phyloP scores from a whole-genome alignment of 2,329 filamentous ascomycete species.

The Curvularia sp. region DNA sequence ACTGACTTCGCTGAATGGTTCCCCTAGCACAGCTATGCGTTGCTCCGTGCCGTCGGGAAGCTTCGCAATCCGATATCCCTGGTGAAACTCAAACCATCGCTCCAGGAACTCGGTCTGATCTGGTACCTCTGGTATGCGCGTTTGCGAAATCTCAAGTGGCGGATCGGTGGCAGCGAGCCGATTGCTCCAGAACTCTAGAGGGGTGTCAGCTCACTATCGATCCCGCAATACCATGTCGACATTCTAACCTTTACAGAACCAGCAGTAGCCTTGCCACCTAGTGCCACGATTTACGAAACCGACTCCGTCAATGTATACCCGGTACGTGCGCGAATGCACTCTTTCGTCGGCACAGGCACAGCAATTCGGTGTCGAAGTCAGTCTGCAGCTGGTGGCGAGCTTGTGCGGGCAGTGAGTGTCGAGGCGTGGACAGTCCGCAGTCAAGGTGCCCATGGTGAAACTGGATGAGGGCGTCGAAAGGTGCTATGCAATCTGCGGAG shows the following conservation, averaged over 20 bases:
- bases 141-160: constrained; percentile 52
- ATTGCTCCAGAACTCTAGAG: constrained; percentile 57
- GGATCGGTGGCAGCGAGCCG: constrained; percentile 53
- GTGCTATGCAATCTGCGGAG: not conserved
- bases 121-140: constrained; percentile 56
- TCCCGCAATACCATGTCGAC: no score
- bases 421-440: constrained; percentile 46
- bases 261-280: constrained; percentile 60
- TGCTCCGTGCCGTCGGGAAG: constrained; percentile 54
- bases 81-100: constrained; percentile 59
- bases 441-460: constrained; percentile 50
- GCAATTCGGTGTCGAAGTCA: constrained; percentile 51
- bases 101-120: constrained; percentile 56
- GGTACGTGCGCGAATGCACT: constrained; percentile 53
- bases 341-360: constrained; percentile 53
- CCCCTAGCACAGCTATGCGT: constrained; percentile 56
- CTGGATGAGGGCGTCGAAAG: not conserved
- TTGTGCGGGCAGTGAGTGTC: constrained; percentile 52
- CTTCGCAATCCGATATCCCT: constrained; percentile 53
- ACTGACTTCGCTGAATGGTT: constrained; percentile 55
- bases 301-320: constrained; percentile 59
- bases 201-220: constrained; percentile 11
- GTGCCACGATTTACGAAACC: constrained; percentile 58
- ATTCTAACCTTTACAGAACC: constrained; percentile 55
- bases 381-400: constrained; percentile 51